Percentiles rank a stretch among this genome's conserved stretches.
Evolutionary conservation across 192 early-diverging fungal species (phyloP).

Genomic region (Mortierella hygrophila): DNA sequence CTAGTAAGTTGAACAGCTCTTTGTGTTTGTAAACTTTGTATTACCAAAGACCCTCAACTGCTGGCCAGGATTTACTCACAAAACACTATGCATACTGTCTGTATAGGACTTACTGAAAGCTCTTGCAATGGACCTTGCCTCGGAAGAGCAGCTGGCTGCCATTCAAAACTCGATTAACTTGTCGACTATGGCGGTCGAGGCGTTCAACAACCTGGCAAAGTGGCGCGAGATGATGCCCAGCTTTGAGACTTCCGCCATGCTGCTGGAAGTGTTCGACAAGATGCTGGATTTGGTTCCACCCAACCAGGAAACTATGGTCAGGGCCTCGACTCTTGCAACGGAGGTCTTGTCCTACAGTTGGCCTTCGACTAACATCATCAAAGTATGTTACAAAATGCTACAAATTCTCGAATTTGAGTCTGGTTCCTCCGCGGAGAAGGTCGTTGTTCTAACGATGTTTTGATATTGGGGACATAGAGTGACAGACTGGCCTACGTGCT

Average conservation of each 20-base stretch:
- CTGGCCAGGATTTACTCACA: neutral
- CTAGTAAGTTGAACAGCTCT: conserved; percentile 14
- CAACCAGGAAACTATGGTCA: conserved; percentile 23
- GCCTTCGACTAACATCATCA: conserved; percentile 53
- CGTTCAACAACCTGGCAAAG: conserved; percentile 50
- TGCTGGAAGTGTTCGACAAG: conserved; percentile 58
- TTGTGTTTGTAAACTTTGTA: no score
- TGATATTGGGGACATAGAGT: conserved; percentile 27
- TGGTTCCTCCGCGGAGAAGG: no score
- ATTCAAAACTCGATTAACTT: conserved; percentile 33
- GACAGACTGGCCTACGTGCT: conserved; percentile 58
- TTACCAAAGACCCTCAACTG: neutral
- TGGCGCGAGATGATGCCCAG: conserved; percentile 59
- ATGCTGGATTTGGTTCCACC: conserved; percentile 53
- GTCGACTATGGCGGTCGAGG: conserved; percentile 34
- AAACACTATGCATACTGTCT: neutral
- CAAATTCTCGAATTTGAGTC: no score
- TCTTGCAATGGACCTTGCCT: conserved; percentile 22
- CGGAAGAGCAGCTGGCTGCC: conserved; percentile 14
- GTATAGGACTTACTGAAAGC: conserved; percentile 37
- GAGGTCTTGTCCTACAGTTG: conserved; percentile 53
- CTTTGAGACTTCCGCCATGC: conserved; percentile 53
- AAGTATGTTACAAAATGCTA: conserved; percentile 28
- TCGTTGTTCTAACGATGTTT: no score
- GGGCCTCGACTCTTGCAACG: conserved; percentile 48